A percentile compares a stretch with the other conserved stretches of the same genome.
These are phyloP conservation scores for Penicillium antarcticum DNA, from an alignment of 495 filamentous ascomycete genomes.

Conservation along the genomic window DNA sequence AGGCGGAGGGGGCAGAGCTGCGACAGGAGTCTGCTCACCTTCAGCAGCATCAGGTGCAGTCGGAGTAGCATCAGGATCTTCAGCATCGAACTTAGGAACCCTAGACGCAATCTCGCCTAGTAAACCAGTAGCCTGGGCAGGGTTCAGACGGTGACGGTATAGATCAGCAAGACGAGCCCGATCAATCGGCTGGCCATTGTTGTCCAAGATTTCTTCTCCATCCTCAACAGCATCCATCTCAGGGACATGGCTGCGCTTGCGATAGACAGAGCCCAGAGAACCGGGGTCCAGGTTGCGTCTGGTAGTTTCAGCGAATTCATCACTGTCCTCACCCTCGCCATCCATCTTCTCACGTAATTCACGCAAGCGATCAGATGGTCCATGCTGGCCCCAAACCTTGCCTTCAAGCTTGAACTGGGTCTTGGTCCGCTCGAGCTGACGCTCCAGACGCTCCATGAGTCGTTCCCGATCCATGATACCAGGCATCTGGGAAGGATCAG, in stretches of 20 bases:
- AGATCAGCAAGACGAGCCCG: slow-evolving; percentile 65
- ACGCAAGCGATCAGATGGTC: slow-evolving; percentile 85
- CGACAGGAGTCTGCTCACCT: slow-evolving; percentile 21
- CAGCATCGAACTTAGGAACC: slow-evolving; percentile 71
- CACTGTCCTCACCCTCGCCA: slow-evolving; percentile 46
- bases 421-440: slow-evolving; percentile 93
- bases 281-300: slow-evolving; percentile 49
- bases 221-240: slow-evolving; percentile 40
- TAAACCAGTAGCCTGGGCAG: slow-evolving; percentile 68
- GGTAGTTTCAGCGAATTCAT: slow-evolving; percentile 51
- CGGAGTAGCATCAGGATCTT: slow-evolving; percentile 57
- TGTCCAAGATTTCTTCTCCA: slow-evolving; percentile 35
- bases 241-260: slow-evolving; percentile 55
- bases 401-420: slow-evolving; percentile 98
- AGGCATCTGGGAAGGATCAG: slow-evolving; percentile 74
- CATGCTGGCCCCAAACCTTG: slow-evolving; percentile 83
- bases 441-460: slow-evolving; percentile 88
- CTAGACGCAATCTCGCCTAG: slow-evolving; percentile 79
- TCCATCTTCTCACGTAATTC: slow-evolving; percentile 96
- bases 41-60: slow-evolving; percentile 44
- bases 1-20: slow-evolving; percentile 45
- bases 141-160: slow-evolving; percentile 70
- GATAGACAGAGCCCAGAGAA: slow-evolving; percentile 63
- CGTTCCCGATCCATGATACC: slow-evolving; percentile 90
- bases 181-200: slow-evolving; percentile 49